Conservation (phyloP, 1,284 basidiomycete genomes). For the Bondarzewia mesenterica region DNA sequence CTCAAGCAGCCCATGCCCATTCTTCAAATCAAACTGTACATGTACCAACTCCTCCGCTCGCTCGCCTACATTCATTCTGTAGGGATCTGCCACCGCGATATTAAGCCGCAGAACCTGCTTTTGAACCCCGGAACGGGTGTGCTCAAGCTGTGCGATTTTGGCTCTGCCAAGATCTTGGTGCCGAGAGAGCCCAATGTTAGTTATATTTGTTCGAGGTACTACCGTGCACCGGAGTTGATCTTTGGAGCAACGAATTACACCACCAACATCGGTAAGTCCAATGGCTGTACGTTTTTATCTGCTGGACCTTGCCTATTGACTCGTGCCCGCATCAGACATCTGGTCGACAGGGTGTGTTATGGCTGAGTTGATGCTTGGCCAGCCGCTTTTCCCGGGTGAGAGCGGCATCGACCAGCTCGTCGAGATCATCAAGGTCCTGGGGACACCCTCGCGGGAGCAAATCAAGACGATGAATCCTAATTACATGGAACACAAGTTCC, state of each 20-base stretch:
- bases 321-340: constrained; percentile 58
- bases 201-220: constrained; percentile 99
- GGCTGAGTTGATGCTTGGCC: constrained; percentile 99
- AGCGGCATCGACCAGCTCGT: constrained; percentile 99
- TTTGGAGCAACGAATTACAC: constrained; percentile 99
- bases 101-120: constrained; percentile 98
- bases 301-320: background rate
- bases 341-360: constrained; percentile 99
- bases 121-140: constrained; percentile 95
- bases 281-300: background rate
- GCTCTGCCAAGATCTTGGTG: constrained; percentile 96
- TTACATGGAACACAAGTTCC: constrained; percentile 99
- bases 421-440: constrained; percentile 99
- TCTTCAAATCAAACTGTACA: constrained; percentile 97
- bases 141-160: constrained; percentile 98
- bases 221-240: constrained; percentile 98
- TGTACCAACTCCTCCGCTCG: constrained; percentile 96
- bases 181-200: constrained; percentile 98
- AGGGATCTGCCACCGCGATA: constrained; percentile 97
- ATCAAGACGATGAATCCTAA: constrained; percentile 99
- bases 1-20: constrained; percentile 99
- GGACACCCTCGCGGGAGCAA: constrained; percentile 96
- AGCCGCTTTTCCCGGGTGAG: constrained; percentile 98
- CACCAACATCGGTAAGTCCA: constrained; percentile 89
- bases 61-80: constrained; percentile 98